These are phyloP conservation scores for Phaseolus lunatus DNA, from an alignment of 306 rosid genomes.

Conservation along the genomic window DNA sequence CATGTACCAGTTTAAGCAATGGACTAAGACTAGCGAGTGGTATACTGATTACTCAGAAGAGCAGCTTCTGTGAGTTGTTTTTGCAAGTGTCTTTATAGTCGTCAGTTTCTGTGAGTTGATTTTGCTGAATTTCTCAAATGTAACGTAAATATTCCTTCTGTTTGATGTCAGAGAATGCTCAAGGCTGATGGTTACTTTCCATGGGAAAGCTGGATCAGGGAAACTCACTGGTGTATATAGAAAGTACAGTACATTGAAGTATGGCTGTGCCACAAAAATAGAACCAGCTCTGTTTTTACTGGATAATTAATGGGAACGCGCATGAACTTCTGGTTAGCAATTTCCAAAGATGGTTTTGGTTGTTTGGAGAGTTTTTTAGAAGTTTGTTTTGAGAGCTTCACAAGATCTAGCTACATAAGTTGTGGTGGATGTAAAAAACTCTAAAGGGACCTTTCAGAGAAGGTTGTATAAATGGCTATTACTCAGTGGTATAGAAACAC, in stretches of 20 bases:
- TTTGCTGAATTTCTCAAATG: conserved; percentile 7
- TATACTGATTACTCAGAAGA: conserved; percentile 70
- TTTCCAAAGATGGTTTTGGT: conserved; percentile 17
- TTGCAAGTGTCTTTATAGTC: not conserved
- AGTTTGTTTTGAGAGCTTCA: not conserved
- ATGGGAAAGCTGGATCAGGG: conserved; percentile 69
- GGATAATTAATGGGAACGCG: conserved; percentile 21
- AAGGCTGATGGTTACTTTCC: conserved; percentile 74
- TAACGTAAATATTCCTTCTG: not conserved
- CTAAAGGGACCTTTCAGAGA: no score
- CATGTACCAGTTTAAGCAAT: conserved; percentile 61
- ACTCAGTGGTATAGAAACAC: not conserved
- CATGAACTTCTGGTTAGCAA: not conserved
- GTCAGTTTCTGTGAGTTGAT: conserved; percentile 59
- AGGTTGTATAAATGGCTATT: no score
- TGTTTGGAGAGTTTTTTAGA: conserved; percentile 20
- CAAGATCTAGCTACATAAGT: conserved; percentile 47
- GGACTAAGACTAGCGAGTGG: conserved; percentile 85
- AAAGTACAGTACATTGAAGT: conserved; percentile 72
- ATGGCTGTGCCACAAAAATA: conserved; percentile 70
- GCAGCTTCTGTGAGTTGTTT: conserved; percentile 68
- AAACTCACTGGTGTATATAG: conserved; percentile 53
- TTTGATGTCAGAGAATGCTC: conserved; percentile 73
- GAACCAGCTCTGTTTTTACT: conserved; percentile 60
- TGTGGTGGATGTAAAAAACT: conserved; percentile 10